Conservation (phyloP, 169 alveolate species). For the Cryptosporidium sp. region DNA sequence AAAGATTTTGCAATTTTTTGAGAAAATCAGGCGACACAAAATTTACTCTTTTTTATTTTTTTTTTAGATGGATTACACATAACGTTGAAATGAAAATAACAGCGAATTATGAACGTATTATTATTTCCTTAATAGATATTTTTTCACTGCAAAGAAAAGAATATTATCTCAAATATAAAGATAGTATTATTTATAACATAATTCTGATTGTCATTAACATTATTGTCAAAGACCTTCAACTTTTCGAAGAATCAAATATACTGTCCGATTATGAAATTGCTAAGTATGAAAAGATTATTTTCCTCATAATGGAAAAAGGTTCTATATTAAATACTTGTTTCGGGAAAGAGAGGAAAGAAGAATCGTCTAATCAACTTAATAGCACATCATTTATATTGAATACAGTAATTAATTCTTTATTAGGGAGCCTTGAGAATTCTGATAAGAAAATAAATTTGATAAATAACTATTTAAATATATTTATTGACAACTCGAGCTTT, state of each 20-base stretch:
- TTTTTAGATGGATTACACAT: conserved; percentile 34
- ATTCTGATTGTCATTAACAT: conserved; percentile 3
- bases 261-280: conserved; percentile 17
- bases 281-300: conserved; percentile 29
- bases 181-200: conserved; percentile 12
- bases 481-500: neutral
- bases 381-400: neutral
- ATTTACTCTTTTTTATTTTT: conserved; percentile 28
- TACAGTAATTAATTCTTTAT: conserved; percentile 19
- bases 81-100: neutral
- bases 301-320: conserved; percentile 6
- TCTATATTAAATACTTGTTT: neutral
- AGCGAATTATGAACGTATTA: conserved; percentile 23
- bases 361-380: neutral
- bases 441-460: conserved; percentile 7
- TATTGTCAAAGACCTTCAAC: conserved; percentile 3
- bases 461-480: neutral
- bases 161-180: neutral
- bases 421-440: neutral
- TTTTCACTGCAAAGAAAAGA: neutral
- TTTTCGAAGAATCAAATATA: neutral
- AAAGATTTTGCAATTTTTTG: conserved; percentile 10
- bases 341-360: neutral
- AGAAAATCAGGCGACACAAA: neutral
- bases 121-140: conserved; percentile 3